Evolutionary conservation across 768 basidiomycete genomes (phyloP), one percentile per base, ranked within the genome.

Genomic region (Naganishia vaughanmartiniae): DNA sequence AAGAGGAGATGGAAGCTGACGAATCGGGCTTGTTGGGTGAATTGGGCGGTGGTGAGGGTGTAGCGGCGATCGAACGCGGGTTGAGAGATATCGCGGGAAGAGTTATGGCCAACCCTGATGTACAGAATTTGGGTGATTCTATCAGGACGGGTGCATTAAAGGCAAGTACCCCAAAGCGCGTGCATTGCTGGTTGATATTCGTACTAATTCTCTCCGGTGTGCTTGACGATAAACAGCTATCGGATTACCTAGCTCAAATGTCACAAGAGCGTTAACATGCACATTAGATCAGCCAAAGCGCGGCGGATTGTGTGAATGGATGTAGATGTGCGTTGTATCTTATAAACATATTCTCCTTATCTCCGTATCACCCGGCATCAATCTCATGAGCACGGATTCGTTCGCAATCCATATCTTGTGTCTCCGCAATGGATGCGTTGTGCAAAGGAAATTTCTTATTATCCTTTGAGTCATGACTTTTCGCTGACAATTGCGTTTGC

Each of bases 1-100:
- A 91, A 69, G 89, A 89, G n/a, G 86, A 72, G 21, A 55, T 70
- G 24, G 80, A 81, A n/a, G 82, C 81, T n/a, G 78, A 81, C 26
- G 82, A 78, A 33, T 80, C 70, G 12, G 71, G 70, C 9, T 69
- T 72, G 36, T 48, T 79, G 58, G 76, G 77, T 0, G 73, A 70
- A 36, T 54, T 78, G 72, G 79, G 76, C 10, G 77, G 77, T 39
- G 80, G 76, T 54, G 80, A 81, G 70, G 76, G 75, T 19, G 71
- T 81, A 17, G 75, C 76, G 39, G 75, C 75, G 9, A 56, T 81
- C 1, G 80, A 81, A 74, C 70, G 80, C 60, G 79, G 79, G 19
- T 76, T 81, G 34, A 69, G 80, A 66, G 80, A 81, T 74, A 69
- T 80, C 57, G 80, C 80, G 0, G 78, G 79, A 4, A 74, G 76